Evolutionary conservation across 192 early-diverging fungal species (phyloP), one percentile per base, ranked within the genome.

Genomic region (Entophlyctis luteolus): DNA sequence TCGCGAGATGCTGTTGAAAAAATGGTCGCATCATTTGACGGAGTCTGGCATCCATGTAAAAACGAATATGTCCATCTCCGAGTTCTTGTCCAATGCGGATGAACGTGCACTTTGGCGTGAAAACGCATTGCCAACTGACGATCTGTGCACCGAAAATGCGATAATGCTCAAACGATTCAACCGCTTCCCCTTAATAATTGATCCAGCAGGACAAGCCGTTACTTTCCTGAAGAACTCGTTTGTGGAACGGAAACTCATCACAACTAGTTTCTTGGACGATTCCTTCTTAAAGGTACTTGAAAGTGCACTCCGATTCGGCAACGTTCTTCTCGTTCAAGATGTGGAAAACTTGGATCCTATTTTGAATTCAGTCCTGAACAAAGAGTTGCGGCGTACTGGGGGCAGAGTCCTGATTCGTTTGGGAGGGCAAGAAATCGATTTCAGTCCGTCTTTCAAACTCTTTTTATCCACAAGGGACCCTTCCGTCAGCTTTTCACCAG

Each of bases 371-470:
- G 91, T 99, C 27, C 83, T 99, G 34, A 99, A 99, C 81, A 93
- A 90, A 69, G 95, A 99, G 79, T 76, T 99, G 48, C 87, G 95
- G 34, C 87, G 91, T 49, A 95, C 94, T 29, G 98, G 98, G 55
- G 95, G 96, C 34, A 92, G 98, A 67, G 91, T 93, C 20, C 79
- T 99, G 48, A 91, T 97, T 50, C 87, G 93, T 23, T 85, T 99
- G n/a, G 98, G 98, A 46, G 84, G 85, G 55, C 91, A 97, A 70
- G 98, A 99, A 62, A 95, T 99, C 53, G 98, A 99, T 82, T 98
- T 98, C 75, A 98, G 95, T 33, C 96, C 98, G 12, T 81, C 93
- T 12, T 99, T 99, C 79, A 91, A 89, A 2, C 75, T 98, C 25
- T 96, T 95, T 81, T 72, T 99, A 69, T 82, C 93, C 3, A 99